Evolutionary conservation across 2,329 filamentous ascomycete genomes (phyloP), one percentile per base, ranked within the genome.

Genomic region (Fusarium lateritium): DNA sequence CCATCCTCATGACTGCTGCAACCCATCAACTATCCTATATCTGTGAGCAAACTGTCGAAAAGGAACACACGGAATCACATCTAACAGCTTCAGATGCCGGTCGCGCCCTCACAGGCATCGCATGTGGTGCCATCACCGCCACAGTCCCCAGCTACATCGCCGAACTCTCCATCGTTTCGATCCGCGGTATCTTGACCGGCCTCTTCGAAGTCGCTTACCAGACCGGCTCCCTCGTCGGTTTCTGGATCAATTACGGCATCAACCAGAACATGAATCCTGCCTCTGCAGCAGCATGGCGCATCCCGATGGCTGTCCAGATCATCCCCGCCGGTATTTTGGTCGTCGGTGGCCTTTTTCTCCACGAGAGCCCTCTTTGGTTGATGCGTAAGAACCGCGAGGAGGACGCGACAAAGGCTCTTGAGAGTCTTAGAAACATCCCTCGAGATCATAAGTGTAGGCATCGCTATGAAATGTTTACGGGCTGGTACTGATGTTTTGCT

Each of bases 111-210:
- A 87, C 85, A 3, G 87, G 87, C 2, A 83, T 86, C 74, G 87
- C 85, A 21, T 83, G 87, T 45, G 87, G 86, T n/a, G 76, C 86
- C 40, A 82, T 88, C 72, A 85, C 83, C 10, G 87, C 86, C 72
- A 86, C 85, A 7, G 86, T 91, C 4, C 89, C 88, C 5, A 84
- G 88, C 34, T 91, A 91, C 74, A 88, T 90, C 60, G 86, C 88
- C 11, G 89, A 91, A 74, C 84, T 87, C 55, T 87, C 88, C 1
- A 83, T 87, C 69, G 83, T 88, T 1, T 84, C 84, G 3, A 88
- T 85, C 54, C 83, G 89, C 70, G 88, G 88, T 70, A 79, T 87
- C 26, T 83, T 88, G 5, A 86, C 86, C 8, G 86, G 86, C 15
- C 75, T 87, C 28, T 86, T 82, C 69, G 81, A 83, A 62, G 78